Evolutionary conservation across 352 stramenopile genomes (phyloP), one percentile per base, ranked within the genome.

Genomic region (Peronospora destructor): DNA sequence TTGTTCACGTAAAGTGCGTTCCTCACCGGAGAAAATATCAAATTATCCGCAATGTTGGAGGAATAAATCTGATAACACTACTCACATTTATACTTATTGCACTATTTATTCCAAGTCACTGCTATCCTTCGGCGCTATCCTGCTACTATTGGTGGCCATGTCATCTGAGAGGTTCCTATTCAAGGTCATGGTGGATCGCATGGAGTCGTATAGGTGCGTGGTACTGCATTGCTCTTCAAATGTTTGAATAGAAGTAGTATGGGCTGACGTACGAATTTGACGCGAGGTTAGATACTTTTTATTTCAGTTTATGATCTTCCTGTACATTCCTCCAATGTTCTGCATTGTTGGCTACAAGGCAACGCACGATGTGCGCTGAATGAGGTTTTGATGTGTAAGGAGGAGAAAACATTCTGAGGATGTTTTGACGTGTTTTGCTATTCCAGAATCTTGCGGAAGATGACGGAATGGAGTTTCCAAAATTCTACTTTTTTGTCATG

Each of bases 401-500:
- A 11, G 48, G 16, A 4, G 42, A 13, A 26, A 21, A 41, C 10
- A 13, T 17, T 1, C 19, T 56, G 14, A 54, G 19, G 19, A 6
- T 47, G 3, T n/a, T 21, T 37, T 37, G 11, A 3, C 28, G 7
- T 12, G 34, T 42, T 48, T 42, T 40, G 12, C 21, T 36, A n/a
- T 26, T 54, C 19, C 54, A 94, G 81, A 77, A 91, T 66, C 80
- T 87, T 30, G 74, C 85, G 34, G 81, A 92, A 59, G 80, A 94
- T 36, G 81, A 94, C 36, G 67, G 84, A 13, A 85, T 71, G 52
- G 80, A 92, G 30, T 92, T 92, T 57, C 77, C 84, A 0, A 94
- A 94, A 56, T 68, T 87, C 29, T 77, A 91, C 53, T 94, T 94
- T 53, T 85, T 91, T 14, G 54, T 85, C 49, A 94, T 94, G 84